Evolutionary conservation across 2,329 filamentous ascomycete genomes (phyloP), one percentile per base, ranked within the genome.

Genomic region (Alternaria alternata): DNA sequence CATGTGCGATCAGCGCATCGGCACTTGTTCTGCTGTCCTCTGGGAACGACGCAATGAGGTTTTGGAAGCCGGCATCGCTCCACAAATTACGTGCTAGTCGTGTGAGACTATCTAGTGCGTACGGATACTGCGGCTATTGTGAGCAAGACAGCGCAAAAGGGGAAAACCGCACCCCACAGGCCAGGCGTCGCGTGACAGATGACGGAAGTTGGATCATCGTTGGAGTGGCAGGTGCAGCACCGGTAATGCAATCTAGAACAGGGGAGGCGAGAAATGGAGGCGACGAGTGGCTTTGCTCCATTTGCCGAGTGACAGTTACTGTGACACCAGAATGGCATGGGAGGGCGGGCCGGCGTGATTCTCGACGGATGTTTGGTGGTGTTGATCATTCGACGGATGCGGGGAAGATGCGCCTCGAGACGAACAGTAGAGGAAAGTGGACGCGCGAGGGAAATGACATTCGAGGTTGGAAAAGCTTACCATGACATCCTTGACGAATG

Each of bases 401-500:
- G 72, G 73, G 75, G 73, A 72, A 71, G 68, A 49, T 56, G 62
- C 51, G 61, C 58, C 59, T 71, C 61, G 66, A 65, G 63, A 64
- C 64, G 65, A 70, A 59, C 26, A 30, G 12, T 42, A 36, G 38
- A 42, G 55, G 61, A 38, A 53, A 38, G 46, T 36, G 30, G 30
- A 49, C 48, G 36, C 20, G 57, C 44, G 41, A 43, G 46, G 56
- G 18, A 48, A 38, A 26, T 59, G 64, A 63, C 61, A 57, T 42
- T 51, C 66, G 38, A 55, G 74, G 58, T 67, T 55, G 55, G 74
- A 59, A 68, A 67, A 59, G 67, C 90, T 86, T 87, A 94, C 91
- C 81, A 94, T 82, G 66, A 91, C 87, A 77, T 93, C 89, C 81
- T 92, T 92, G 79, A 94, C 91, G 79, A 94, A 94, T 69, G 89